Base-by-base conservation (phyloP, 345 rosid genomes). In the Litchi chinensis region DNA sequence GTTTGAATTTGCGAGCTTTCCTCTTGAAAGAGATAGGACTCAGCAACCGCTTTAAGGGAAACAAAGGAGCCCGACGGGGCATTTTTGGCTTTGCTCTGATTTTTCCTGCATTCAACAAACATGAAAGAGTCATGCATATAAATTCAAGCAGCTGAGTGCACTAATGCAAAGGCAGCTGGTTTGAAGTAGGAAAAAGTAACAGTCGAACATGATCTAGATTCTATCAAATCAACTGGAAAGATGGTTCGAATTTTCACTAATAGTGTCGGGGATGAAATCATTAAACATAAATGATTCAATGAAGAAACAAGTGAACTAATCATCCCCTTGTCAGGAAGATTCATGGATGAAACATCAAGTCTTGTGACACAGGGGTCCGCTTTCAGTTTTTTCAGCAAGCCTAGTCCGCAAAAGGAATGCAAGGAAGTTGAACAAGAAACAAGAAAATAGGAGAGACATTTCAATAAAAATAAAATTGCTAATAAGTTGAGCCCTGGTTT, bases 11-110 rank as follows among this genome's bases (percentile, higher is more conserved):
- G 67, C 19, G 66, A 76, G 82, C 62, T 76, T 71, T 85, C 80
- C 77, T 80, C 86, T 89, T 92, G 83, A 85, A 88, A 71, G 83
- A 71, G 65, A 76, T 57, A 10, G 84, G 87, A 69, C 81, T 85
- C 80, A 92, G 59, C 82, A 82, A 62, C 3, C 83, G 87, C 80
- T 82, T 85, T 43, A 86, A 79, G 56, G 91, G 93, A 65, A 62
- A 73, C 43, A 85, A 37, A 56, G 10, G 77, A 28, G 71, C 69
- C 67, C 57, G 77, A 62, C 68, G 77, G 79, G 76, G 48, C 76
- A 50, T 73, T 77, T 79, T 80, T 71, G 13, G 79, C 65, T 79
- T 92, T 40, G 66, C 78, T 78, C 48, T 82, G 11, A 18, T 28
- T 63, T 69, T 90, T 54, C 84, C 94, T 89, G 89, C 84, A 83